Evolutionary conservation across 768 basidiomycete species (phyloP).

Genomic region (Podaxis carcinomalis): DNA sequence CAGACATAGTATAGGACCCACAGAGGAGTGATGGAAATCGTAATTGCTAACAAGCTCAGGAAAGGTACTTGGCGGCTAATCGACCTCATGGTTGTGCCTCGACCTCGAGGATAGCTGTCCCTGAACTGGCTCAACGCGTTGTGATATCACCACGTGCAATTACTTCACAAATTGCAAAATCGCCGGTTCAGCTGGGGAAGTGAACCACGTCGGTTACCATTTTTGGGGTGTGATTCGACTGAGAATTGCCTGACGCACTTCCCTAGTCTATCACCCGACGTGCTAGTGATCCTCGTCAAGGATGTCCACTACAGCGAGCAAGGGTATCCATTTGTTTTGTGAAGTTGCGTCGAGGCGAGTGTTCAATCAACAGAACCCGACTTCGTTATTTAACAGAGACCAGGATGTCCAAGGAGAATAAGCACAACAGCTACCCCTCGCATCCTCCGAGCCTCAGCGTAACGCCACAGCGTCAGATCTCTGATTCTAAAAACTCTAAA

Average conservation of each 20-base stretch:
- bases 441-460: no score
- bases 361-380: neutral
- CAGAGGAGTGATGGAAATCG: neutral
- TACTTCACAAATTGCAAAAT: neutral
- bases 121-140: neutral
- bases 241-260: neutral
- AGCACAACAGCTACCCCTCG: no score
- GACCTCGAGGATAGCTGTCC: neutral
- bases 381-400: no score
- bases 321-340: neutral
- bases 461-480: neutral
- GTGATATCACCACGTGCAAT: neutral
- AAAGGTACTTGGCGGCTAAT: neutral
- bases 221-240: constrained; percentile 5
- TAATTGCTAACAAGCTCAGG: neutral
- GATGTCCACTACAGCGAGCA: neutral
- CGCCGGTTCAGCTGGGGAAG: neutral
- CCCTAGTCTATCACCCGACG: neutral
- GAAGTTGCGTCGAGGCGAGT: neutral
- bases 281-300: constrained; percentile 6
- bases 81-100: neutral
- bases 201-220: neutral
- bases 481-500: constrained; percentile 6
- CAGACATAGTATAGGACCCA: neutral
- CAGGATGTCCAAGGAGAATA: no score